Conservation (phyloP, 106 monocot species). For the Dioscorea dumetorum region DNA sequence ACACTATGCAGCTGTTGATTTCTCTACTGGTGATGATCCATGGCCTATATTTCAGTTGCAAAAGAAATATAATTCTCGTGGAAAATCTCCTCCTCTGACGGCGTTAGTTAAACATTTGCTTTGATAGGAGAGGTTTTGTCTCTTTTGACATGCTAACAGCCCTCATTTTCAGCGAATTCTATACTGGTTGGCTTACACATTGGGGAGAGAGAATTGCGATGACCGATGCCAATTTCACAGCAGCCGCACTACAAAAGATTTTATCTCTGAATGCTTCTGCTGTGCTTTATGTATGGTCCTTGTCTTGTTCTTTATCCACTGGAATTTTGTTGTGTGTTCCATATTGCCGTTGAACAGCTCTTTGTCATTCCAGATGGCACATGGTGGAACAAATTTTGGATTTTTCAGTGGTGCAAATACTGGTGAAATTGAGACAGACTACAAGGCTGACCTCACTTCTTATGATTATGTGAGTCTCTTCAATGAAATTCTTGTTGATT, state of each 20-base stretch:
- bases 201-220: conserved; percentile 78
- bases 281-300: conserved; percentile 79
- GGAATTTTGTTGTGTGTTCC: background rate
- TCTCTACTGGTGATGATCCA: conserved; percentile 83
- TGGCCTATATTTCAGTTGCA: conserved; percentile 81
- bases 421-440: conserved; percentile 69
- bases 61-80: conserved; percentile 80
- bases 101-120: conserved; percentile 44
- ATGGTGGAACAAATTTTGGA: conserved; percentile 98
- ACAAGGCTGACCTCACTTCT: conserved; percentile 89
- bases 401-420: conserved; percentile 95
- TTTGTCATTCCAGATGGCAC: conserved; percentile 71
- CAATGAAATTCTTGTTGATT: no score
- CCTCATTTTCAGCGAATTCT: conserved; percentile 71
- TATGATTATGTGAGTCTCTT: conserved; percentile 84
- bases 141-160: background rate
- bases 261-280: conserved; percentile 82
- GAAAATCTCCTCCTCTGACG: conserved; percentile 90
- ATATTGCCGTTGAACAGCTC: conserved; percentile 5
- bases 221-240: conserved; percentile 60
- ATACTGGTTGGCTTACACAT: conserved; percentile 99
- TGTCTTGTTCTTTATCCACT: background rate
- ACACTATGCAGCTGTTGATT: conserved; percentile 80
- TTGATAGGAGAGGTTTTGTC: background rate
- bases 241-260: conserved; percentile 60